These are phyloP conservation scores for Mycena kentingensis DNA, from an alignment of 768 basidiomycete species.

Conservation along the genomic window DNA sequence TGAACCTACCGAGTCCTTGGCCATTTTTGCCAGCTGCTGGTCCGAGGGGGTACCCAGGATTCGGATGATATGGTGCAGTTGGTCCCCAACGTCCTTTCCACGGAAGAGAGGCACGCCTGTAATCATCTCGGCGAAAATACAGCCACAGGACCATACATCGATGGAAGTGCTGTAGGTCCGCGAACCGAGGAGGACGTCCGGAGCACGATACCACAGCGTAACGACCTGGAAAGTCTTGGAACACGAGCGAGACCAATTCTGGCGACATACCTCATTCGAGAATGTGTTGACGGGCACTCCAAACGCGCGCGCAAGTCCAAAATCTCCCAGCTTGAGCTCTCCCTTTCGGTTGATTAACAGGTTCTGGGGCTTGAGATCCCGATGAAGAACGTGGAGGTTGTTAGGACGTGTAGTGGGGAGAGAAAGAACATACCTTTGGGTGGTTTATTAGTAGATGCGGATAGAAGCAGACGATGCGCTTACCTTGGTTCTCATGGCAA, in stretches of 20 bases:
- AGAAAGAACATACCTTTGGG: too few species aligned
- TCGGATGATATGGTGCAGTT: slow-evolving; percentile 96
- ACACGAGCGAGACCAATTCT: slow-evolving; percentile 6
- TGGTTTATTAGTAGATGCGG: too few species aligned
- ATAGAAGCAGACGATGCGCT: too few species aligned
- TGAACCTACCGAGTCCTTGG: slow-evolving; percentile 77
- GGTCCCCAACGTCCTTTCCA: slow-evolving; percentile 92
- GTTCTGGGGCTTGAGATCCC: slow-evolving; percentile 98
- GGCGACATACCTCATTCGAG: slow-evolving; percentile 75
- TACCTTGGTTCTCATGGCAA: too few species aligned
- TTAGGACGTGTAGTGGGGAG: not conserved
- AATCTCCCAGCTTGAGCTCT: slow-evolving; percentile 96
- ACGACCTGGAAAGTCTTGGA: slow-evolving; percentile 67
- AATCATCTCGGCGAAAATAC: slow-evolving; percentile 99
- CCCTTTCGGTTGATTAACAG: slow-evolving; percentile 96
- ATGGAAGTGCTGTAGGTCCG: slow-evolving; percentile 98
- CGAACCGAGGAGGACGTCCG: slow-evolving; percentile 95
- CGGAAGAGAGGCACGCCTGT: slow-evolving; percentile 80
- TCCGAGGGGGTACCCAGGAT: slow-evolving; percentile 96
- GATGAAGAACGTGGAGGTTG: slow-evolving; percentile 84
- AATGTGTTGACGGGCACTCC: slow-evolving; percentile 99
- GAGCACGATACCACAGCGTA: slow-evolving; percentile 97
- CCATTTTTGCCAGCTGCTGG: slow-evolving; percentile 83
- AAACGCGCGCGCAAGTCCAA: slow-evolving; percentile 95
- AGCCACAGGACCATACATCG: slow-evolving; percentile 98